phyloP scores from a whole-genome alignment of 2,329 filamentous ascomycete species.

The Proliferodiscus dingleyae region DNA sequence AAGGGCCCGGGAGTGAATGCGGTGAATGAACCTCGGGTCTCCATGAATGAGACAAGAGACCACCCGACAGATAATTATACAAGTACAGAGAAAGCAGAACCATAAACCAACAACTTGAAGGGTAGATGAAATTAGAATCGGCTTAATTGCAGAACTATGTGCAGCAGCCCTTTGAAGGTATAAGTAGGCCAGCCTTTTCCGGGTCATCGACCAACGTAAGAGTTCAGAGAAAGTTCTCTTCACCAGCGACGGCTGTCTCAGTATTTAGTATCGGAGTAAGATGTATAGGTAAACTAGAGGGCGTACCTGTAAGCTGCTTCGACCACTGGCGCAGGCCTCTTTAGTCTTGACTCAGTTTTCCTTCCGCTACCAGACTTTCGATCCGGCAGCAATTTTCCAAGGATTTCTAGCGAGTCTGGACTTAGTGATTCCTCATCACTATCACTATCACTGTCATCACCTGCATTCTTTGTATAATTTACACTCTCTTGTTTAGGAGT shows the following conservation, averaged over 20 bases:
- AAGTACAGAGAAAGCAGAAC: slow-evolving; percentile 15
- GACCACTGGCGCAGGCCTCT: slow-evolving; percentile 35
- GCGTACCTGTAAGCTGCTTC: slow-evolving; percentile 36
- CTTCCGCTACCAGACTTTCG: slow-evolving; percentile 16
- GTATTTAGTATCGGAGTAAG: slow-evolving; percentile 20
- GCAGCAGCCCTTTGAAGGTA: slow-evolving; percentile 7
- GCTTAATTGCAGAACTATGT: slow-evolving; percentile 24
- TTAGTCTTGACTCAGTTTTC: slow-evolving; percentile 28
- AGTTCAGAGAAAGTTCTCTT: slow-evolving; percentile 7
- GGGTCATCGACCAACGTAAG: background rate
- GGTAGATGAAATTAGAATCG: slow-evolving; percentile 14
- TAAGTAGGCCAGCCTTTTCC: background rate
- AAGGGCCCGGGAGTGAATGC: slow-evolving; percentile 10
- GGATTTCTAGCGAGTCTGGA: slow-evolving; percentile 18
- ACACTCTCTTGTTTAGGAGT: background rate
- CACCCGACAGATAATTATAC: slow-evolving; percentile 3
- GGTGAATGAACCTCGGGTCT: too few relatives aligned
- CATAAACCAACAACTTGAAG: slow-evolving; percentile 27
- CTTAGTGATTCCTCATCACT: background rate
- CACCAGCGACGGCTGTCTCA: slow-evolving; percentile 36
- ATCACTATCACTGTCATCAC: background rate
- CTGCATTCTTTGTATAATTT: background rate
- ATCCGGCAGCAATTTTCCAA: slow-evolving; percentile 23
- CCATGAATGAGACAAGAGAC: slow-evolving; percentile 6
- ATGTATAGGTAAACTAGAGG: slow-evolving; percentile 1